These are phyloP conservation scores for Dactylis glomerata DNA, from an alignment of 176 grass and related monocot species.

Conservation along the genomic window DNA sequence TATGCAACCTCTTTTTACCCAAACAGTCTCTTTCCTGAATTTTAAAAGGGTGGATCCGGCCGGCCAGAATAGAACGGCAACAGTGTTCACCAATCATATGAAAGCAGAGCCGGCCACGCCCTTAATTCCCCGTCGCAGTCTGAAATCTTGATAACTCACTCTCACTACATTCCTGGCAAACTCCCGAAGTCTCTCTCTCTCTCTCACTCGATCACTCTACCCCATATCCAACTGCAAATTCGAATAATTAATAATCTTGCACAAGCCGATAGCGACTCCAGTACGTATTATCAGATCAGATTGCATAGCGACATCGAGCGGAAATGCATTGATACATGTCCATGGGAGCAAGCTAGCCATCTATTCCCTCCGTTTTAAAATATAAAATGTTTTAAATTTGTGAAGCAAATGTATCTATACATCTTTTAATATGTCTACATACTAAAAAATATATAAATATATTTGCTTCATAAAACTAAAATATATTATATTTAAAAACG, in stretches of 20 bases:
- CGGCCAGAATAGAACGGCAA: not conserved
- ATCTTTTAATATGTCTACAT: too few species aligned
- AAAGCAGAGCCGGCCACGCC: constrained; percentile 8
- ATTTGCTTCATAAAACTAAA: too few species aligned
- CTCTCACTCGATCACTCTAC: not conserved
- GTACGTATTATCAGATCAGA: not conserved
- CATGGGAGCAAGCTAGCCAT: not conserved
- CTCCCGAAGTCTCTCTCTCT: not conserved
- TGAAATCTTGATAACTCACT: constrained; percentile 5
- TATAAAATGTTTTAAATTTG: too few species aligned
- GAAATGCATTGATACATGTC: not conserved
- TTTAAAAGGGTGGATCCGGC: not conserved
- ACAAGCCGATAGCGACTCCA: not conserved
- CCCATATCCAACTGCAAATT: not conserved
- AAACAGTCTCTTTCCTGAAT: not conserved
- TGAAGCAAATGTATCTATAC: too few species aligned
- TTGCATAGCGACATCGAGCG: not conserved
- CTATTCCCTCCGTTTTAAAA: too few species aligned
- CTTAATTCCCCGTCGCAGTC: not conserved
- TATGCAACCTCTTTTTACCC: not conserved
- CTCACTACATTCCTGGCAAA: constrained; percentile 11
- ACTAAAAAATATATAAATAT: too few species aligned
- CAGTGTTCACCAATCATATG: not conserved
- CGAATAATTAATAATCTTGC: not conserved
- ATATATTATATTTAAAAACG: too few species aligned